Conservation (phyloP, 768 basidiomycete species). For the Leccinum variicolor region DNA sequence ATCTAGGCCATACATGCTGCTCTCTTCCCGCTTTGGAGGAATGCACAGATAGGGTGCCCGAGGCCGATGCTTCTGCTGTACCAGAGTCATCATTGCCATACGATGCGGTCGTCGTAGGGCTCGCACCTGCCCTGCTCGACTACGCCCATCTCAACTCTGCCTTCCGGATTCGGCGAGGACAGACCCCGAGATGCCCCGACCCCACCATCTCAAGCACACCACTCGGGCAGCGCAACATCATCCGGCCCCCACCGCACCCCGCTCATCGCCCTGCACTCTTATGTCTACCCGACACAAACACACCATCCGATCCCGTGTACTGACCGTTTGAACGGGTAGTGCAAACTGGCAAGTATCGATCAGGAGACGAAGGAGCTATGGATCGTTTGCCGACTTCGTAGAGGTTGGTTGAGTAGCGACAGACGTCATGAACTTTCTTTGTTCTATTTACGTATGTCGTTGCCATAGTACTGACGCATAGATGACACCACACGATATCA, state of each 20-base stretch:
- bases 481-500: no score
- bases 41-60: constrained; percentile 21
- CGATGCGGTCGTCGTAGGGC: constrained; percentile 65
- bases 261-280: no score
- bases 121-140: constrained; percentile 48
- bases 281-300: not conserved
- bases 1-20: constrained; percentile 49
- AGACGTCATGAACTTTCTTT: no score
- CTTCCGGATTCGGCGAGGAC: constrained; percentile 54
- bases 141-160: constrained; percentile 61
- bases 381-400: constrained; percentile 53
- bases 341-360: constrained; percentile 66
- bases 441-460: no score
- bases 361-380: constrained; percentile 52
- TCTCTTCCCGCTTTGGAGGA: constrained; percentile 50
- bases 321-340: constrained; percentile 34
- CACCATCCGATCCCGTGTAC: not conserved
- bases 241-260: not conserved
- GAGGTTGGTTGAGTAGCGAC: constrained; percentile 34
- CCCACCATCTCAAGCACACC: no score
- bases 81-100: constrained; percentile 17
- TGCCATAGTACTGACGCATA: no score
- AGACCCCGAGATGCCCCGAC: not conserved
- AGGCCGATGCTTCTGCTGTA: not conserved
- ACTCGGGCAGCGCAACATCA: no score